These are phyloP conservation scores for Fusarium tanahbumbuense DNA, from an alignment of 2,329 filamentous ascomycete genomes.

Conservation along the genomic window DNA sequence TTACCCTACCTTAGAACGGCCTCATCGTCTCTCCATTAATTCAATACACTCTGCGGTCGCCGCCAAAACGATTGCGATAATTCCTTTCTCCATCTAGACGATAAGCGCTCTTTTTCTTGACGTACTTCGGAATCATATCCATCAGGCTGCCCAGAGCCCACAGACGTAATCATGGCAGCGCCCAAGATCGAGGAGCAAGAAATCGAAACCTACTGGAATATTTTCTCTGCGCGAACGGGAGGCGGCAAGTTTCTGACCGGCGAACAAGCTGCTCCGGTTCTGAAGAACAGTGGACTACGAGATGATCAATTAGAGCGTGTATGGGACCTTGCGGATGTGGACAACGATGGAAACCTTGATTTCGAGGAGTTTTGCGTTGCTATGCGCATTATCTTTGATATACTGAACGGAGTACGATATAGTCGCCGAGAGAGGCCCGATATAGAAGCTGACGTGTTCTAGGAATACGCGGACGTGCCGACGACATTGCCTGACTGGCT, in stretches of 20 bases:
- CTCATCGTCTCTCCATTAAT: slow-evolving; percentile 27
- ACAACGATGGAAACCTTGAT: slow-evolving; percentile 96
- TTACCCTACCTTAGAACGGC: slow-evolving; percentile 10
- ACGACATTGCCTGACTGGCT: slow-evolving; percentile 91
- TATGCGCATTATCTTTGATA: slow-evolving; percentile 97
- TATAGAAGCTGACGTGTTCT: slow-evolving; percentile 31
- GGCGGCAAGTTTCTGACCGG: slow-evolving; percentile 70
- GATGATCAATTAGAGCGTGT: slow-evolving; percentile 91
- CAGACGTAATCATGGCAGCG: slow-evolving; percentile 58
- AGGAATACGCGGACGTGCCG: slow-evolving; percentile 95
- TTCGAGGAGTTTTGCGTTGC: slow-evolving; percentile 99
- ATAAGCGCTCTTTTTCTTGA: background rate
- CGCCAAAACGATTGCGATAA: slow-evolving; percentile 30
- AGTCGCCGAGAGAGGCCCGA: background rate
- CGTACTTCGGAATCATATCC: background rate
- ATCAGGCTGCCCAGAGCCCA: slow-evolving; percentile 9
- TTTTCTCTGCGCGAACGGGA: slow-evolving; percentile 69
- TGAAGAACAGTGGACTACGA: slow-evolving; percentile 72
- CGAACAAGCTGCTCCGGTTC: slow-evolving; percentile 70
- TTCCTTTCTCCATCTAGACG: background rate
- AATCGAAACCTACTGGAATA: slow-evolving; percentile 75
- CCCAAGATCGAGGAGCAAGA: slow-evolving; percentile 72
- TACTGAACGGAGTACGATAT: slow-evolving; percentile 84
- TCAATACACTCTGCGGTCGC: slow-evolving; percentile 22
- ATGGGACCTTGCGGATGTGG: slow-evolving; percentile 97